phyloP scores from a whole-genome alignment of 2,329 filamentous ascomycete genomes.

The Annulohypoxylon truncatum region DNA sequence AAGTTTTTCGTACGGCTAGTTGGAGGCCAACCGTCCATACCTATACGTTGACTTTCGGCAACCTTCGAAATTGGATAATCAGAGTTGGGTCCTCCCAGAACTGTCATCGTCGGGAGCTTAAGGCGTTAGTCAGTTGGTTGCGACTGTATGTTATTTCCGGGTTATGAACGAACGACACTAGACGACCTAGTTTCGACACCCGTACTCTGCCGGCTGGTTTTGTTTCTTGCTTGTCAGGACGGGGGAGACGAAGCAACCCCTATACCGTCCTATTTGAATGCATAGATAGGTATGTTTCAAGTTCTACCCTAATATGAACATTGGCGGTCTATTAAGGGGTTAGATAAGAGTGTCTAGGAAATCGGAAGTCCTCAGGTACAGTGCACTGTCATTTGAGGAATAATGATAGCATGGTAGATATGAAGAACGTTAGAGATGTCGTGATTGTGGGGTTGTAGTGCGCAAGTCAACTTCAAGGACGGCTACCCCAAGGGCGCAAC shows the following conservation, averaged over 20 bases:
- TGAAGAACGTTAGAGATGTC: constrained; percentile 11
- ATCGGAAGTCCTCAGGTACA: background rate
- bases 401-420: constrained; percentile 7
- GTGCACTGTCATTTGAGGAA: too few species aligned
- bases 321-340: background rate
- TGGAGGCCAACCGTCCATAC: too few species aligned
- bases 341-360: background rate
- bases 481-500: background rate
- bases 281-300: background rate
- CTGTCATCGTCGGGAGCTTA: background rate
- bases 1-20: too few species aligned
- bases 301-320: background rate
- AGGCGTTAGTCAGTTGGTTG: background rate
- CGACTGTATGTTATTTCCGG: background rate
- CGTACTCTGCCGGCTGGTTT: constrained; percentile 1
- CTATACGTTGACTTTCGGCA: too few species aligned
- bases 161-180: background rate
- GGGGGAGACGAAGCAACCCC: constrained; percentile 5
- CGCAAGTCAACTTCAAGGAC: constrained; percentile 6
- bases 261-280: background rate
- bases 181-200: constrained; percentile 12
- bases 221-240: constrained; percentile 2
- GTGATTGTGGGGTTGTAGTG: constrained; percentile 19
- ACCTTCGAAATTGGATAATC: too few species aligned
- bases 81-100: background rate